Base-by-base conservation (phyloP, 805 yeast genomes). In the Cyberlindnera sargentensis region DNA sequence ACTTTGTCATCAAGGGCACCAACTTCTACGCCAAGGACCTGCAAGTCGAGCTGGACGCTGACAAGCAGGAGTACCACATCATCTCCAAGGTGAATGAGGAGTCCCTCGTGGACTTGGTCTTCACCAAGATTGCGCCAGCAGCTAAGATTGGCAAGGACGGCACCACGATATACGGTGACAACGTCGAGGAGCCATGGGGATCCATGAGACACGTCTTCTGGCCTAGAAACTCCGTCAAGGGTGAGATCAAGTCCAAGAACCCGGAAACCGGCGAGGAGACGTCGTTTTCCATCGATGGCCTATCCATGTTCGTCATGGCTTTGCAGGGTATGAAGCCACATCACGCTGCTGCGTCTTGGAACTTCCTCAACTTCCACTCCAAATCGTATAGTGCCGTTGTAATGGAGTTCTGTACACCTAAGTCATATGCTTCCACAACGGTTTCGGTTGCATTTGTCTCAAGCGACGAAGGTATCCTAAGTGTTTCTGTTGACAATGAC, bases 271-370 rank as follows among this genome's bases (percentile, higher is more conserved):
- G 43, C 20, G 45, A 47, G 29, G 48, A 50, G 29, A 44, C 52
- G 35, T 49, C 56, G 3, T 56, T 71, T 40, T 69, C 64, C 28
- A 52, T 68, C 37, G 51, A 57, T 28, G 62, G 61, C 27, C 53
- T 47, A 15, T 73, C 88, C 40, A 84, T 93, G 95, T 90, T 80
- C 60, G 96, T 91, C 42, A 82, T 86, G 91, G 99, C 99, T 6
- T 69, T 88, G 53, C 99, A 93, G 70, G 98, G 98, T 48, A 90
- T 93, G 98, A 93, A 93, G 66, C 99, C 99, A 7, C 97, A 93
- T 65, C 99, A 93, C 66, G 96, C 97, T 31, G 99, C 99, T 44
- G 87, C 95, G 48, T 68, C 88, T 24, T 93, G 99, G 99, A 93
- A 91, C 67, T 93, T 93, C 62, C 66, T 86, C 49, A 84, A 87